Percentiles rank a stretch among this genome's conserved stretches.
Evolutionary conservation across 768 basidiomycete genomes (phyloP).

Genomic region (Tremella mesenterica): DNA sequence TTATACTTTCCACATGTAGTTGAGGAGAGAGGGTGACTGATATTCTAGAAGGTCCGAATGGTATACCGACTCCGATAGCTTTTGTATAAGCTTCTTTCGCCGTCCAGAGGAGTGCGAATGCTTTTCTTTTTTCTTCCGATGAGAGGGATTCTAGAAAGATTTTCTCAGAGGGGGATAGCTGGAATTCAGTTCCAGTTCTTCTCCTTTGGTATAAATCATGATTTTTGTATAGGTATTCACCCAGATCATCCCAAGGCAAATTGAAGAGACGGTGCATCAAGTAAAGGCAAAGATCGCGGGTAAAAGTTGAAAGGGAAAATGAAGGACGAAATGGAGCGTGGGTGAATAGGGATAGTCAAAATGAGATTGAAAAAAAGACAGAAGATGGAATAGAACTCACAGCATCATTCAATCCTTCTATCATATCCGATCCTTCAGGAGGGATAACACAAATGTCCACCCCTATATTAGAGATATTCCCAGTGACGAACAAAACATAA

Average conservation of each 20-base stretch:
- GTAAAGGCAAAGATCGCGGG: neutral
- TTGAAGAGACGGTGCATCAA: neutral
- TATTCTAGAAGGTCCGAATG: slow-evolving; percentile 28
- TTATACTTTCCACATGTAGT: neutral
- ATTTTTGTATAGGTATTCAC: too few species aligned
- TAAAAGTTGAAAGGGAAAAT: neutral
- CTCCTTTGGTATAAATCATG: too few species aligned
- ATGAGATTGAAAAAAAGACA: neutral
- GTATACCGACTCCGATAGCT: slow-evolving; percentile 32
- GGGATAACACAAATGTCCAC: slow-evolving; percentile 29
- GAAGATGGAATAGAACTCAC: neutral
- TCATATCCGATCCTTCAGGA: slow-evolving; percentile 9
- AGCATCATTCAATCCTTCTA: slow-evolving; percentile 8
- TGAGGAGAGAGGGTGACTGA: slow-evolving; percentile 10
- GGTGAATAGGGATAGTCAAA: neutral
- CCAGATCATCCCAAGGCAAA: too few species aligned
- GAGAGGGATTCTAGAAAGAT: slow-evolving; percentile 2
- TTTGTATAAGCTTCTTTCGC: slow-evolving; percentile 33
- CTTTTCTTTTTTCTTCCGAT: slow-evolving; percentile 6
- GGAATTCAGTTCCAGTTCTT: neutral
- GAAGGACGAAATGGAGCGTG: neutral
- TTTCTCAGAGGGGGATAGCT: slow-evolving; percentile 14
- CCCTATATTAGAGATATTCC: slow-evolving; percentile 13
- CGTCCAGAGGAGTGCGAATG: slow-evolving; percentile 25
- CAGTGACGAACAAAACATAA: slow-evolving; percentile 18